Evolutionary conservation across 2,329 filamentous ascomycete genomes (phyloP), one percentile per base, ranked within the genome.

Genomic region (Lasiodiplodia sp.): DNA sequence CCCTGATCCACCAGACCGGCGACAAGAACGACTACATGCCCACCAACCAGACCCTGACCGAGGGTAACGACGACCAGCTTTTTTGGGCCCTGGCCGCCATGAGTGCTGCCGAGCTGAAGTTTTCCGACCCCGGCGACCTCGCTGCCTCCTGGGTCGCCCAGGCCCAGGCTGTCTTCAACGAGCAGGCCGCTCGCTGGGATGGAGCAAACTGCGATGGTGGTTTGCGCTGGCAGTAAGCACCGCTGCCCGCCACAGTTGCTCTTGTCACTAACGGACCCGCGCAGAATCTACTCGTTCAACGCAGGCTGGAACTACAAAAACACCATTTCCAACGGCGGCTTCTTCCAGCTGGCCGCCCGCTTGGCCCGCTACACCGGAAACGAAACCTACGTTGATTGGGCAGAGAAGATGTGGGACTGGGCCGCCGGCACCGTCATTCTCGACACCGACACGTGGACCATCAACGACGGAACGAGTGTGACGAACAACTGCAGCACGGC

Each of bases 51-150:
- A 76, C 76, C 23, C 72, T 69, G 28, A 58, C 10, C 70, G 71
- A 55, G 55, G 81, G 80, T 14, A 87, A 87, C 71, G 85, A 88
- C 70, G 85, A 88, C 72, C 85, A 90, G 83, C 90, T 91, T 6
- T 95, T 96, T 80, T 96, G 93, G 93, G 92, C 87, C n/a, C 86
- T 96, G 83, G 88, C 92, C 1, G 91, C 90, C 70, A 91, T 96
- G 84, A 86, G 87, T 11, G 93, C 93, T 2, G 90, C 91, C 47
- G 93, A 96, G 79, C 87, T 90, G 74, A 89, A 89, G 71, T 95
- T 91, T 74, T 90, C 90, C 1, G 86, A 93, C 73, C 90, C 91
- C 4, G 85, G 87, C 0, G 71, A 82, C 0, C 86, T 52, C 18
- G 56, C 71, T 37, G 71, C 70, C 18, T 72, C 73, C 6, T 73